These are phyloP conservation scores for Gomphus bonarii DNA, from an alignment of 1,284 basidiomycete genomes.

Conservation along the genomic window DNA sequence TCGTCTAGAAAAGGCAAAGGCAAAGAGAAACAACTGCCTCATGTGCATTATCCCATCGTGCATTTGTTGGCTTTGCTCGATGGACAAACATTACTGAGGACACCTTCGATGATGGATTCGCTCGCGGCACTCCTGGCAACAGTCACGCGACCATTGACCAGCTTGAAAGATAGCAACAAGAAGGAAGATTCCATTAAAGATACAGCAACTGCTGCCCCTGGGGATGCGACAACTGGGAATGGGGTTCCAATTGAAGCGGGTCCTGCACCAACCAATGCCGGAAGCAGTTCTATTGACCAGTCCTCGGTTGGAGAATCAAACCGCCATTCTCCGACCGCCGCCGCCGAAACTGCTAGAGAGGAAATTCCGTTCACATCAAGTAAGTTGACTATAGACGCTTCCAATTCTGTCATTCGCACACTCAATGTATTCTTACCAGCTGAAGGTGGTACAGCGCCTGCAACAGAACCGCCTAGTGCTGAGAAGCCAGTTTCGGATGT, in stretches of 20 bases:
- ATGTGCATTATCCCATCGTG: slow-evolving; percentile 85
- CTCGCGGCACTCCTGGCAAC: slow-evolving; percentile 79
- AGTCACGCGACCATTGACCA: slow-evolving; percentile 73
- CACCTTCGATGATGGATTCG: slow-evolving; percentile 85
- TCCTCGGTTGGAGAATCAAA: background rate
- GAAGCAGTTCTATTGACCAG: background rate
- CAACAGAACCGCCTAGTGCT: background rate
- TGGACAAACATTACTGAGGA: slow-evolving; percentile 72
- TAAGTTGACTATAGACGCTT: slow-evolving; percentile 11
- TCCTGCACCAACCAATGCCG: background rate
- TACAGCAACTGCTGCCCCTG: background rate
- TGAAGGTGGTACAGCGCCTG: background rate
- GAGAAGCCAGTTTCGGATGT: slow-evolving; percentile 6
- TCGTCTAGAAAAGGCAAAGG: slow-evolving; percentile 82
- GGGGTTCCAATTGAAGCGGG: background rate
- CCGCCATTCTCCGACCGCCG: background rate
- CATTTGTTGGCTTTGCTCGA: slow-evolving; percentile 80
- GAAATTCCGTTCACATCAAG: slow-evolving; percentile 12
- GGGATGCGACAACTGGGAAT: background rate
- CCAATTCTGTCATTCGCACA: background rate
- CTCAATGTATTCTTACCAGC: background rate
- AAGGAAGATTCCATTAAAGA: slow-evolving; percentile 15
- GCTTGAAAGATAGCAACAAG: slow-evolving; percentile 44
- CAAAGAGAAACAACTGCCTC: slow-evolving; percentile 75
- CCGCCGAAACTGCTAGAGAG: background rate